Evolutionary conservation across 257 asterid species (phyloP).

Genomic region (Fraxinus quadrangulata): DNA sequence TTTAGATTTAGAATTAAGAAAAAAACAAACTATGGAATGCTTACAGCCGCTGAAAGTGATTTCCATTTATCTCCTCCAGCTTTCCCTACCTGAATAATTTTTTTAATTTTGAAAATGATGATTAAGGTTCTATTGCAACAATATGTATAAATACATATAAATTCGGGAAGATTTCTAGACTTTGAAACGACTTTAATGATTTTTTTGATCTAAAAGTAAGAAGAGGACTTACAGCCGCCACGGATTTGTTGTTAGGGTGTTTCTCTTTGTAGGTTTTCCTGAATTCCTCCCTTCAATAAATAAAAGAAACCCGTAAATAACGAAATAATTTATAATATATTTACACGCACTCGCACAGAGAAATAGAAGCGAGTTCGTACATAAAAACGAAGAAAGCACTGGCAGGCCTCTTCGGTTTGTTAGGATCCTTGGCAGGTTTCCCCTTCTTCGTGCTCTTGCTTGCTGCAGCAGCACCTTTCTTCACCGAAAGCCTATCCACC

Average conservation of each 20-base stretch:
- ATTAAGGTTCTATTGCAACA: neutral
- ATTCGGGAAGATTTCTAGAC: neutral
- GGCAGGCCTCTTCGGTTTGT: constrained; percentile 96
- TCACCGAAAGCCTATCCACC: constrained; percentile 52
- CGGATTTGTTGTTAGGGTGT: constrained; percentile 85
- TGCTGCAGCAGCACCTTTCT: constrained; percentile 49
- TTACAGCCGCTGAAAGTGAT: constrained; percentile 62
- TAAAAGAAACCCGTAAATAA: neutral
- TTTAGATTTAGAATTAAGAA: neutral
- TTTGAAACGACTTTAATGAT: neutral
- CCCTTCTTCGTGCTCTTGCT: constrained; percentile 57
- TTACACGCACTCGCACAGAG: neutral
- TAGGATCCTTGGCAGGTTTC: constrained; percentile 81
- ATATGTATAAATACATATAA: neutral
- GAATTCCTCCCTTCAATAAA: constrained; percentile 68
- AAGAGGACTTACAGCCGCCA: constrained; percentile 59
- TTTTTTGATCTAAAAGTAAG: constrained; percentile 10
- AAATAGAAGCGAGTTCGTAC: constrained; percentile 32
- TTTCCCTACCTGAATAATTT: constrained; percentile 67
- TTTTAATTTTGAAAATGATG: neutral
- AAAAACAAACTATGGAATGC: constrained; percentile 1
- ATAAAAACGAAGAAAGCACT: constrained; percentile 93
- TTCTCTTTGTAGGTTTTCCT: constrained; percentile 71
- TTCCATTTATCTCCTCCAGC: constrained; percentile 96
- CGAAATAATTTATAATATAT: neutral